Evolutionary conservation across 1,284 basidiomycete genomes (phyloP).

Genomic region (Pseudozyma sp.): DNA sequence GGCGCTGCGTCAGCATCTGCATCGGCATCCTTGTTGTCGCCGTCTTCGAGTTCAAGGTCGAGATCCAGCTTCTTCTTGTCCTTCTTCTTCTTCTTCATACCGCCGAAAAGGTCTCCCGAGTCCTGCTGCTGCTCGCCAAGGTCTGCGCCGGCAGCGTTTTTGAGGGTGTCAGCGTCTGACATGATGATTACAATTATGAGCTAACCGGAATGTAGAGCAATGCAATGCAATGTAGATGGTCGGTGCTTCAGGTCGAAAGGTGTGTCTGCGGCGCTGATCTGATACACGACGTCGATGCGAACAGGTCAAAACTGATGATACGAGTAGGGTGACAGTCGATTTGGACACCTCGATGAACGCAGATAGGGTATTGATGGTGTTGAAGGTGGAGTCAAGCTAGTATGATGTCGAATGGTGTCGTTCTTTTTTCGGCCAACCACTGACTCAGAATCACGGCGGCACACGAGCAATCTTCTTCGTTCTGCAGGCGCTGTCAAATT

Average conservation of each 20-base stretch:
- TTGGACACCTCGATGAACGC: too few relatives aligned
- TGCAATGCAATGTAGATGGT: not conserved
- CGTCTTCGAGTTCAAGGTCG: slow-evolving; percentile 68
- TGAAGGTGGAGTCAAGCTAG: not conserved
- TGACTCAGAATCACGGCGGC: too few relatives aligned
- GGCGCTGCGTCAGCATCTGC: slow-evolving; percentile 40
- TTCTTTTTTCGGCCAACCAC: too few relatives aligned
- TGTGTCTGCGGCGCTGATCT: not conserved
- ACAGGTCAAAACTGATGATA: not conserved
- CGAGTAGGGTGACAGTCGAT: too few relatives aligned
- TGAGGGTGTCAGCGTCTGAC: slow-evolving; percentile 30
- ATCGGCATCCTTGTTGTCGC: slow-evolving; percentile 51
- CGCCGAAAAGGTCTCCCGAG: slow-evolving; percentile 84
- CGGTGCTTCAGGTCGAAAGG: not conserved
- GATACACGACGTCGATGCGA: not conserved
- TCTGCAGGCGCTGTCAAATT: too few relatives aligned
- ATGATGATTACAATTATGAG: slow-evolving; percentile 6
- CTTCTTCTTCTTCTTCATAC: slow-evolving; percentile 87
- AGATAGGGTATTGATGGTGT: not conserved
- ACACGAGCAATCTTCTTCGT: too few relatives aligned
- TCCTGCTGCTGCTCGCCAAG: slow-evolving; percentile 72
- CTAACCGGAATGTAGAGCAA: not conserved
- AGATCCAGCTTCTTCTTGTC: slow-evolving; percentile 90
- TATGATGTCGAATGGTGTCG: too few relatives aligned
- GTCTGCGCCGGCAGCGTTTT: slow-evolving; percentile 27